A percentile compares a stretch with the other conserved stretches of the same genome.
phyloP scores from a whole-genome alignment of 2,329 filamentous ascomycete species.

The Aspergillus tanneri region DNA sequence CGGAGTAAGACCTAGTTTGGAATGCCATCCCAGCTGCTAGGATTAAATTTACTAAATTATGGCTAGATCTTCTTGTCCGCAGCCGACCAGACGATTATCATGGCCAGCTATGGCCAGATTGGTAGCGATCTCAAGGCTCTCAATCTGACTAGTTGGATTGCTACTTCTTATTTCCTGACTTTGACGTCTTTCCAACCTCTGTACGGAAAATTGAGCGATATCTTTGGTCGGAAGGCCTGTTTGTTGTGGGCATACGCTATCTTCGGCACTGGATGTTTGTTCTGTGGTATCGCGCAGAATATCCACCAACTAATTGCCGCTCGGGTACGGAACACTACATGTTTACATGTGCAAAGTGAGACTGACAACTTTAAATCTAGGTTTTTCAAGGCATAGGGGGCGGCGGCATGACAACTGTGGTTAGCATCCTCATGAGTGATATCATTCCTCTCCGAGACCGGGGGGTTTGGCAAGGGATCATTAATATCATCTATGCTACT shows the following conservation, averaged over 20 bases:
- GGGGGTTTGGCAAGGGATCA: conserved; percentile 70
- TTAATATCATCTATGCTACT: conserved; percentile 69
- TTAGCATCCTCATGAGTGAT: conserved; percentile 69
- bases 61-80: conserved; percentile 68
- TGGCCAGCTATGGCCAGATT: conserved; percentile 75
- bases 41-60: conserved; percentile 15
- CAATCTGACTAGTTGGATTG: conserved; percentile 74
- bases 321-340: conserved; percentile 48
- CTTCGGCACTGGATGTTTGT: conserved; percentile 52
- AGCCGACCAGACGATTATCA: conserved; percentile 73
- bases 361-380: conserved; percentile 25
- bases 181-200: conserved; percentile 72
- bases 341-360: not conserved
- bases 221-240: conserved; percentile 57
- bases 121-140: conserved; percentile 72
- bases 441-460: conserved; percentile 67
- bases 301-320: conserved; percentile 67
- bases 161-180: conserved; percentile 68
- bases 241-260: conserved; percentile 53
- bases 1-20: conserved; percentile 50
- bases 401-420: conserved; percentile 69
- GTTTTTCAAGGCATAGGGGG: conserved; percentile 65
- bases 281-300: conserved; percentile 60
- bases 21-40: conserved; percentile 4
- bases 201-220: conserved; percentile 60